Conservation (phyloP, 225 moss, liverwort and hornwort species). For the Polytrichum commune region DNA sequence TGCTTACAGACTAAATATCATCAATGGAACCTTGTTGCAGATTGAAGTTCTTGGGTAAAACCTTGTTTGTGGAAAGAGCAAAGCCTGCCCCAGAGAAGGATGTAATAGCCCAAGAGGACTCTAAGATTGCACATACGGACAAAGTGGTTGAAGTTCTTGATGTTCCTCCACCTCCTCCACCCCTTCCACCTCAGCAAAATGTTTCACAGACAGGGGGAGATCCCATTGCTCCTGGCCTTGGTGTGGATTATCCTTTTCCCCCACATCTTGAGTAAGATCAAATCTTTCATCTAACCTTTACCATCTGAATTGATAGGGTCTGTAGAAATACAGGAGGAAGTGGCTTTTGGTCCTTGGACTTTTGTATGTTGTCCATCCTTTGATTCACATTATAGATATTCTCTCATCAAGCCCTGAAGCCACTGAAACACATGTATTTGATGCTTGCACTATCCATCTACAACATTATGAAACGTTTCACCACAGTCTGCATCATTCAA, state of each 20-base stretch:
- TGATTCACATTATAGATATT: too few species aligned
- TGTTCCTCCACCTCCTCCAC: conserved; percentile 28
- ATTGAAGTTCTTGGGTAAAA: conserved; percentile 50
- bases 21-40: conserved; percentile 12
- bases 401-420: too few species aligned
- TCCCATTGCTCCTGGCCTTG: conserved; percentile 73
- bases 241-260: conserved; percentile 89
- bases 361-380: too few species aligned
- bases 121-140: conserved; percentile 13
- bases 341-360: too few species aligned
- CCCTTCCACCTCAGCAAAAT: conserved; percentile 20
- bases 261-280: conserved; percentile 80
- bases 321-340: too few species aligned
- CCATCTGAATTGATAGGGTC: too few species aligned
- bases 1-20: not conserved
- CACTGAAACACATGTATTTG: too few species aligned
- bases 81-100: conserved; percentile 37
- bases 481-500: too few species aligned
- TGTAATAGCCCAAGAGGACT: conserved; percentile 25
- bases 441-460: too few species aligned
- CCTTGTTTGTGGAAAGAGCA: conserved; percentile 52
- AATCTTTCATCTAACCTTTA: not conserved
- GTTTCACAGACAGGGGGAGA: conserved; percentile 32
- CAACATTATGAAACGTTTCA: too few species aligned
- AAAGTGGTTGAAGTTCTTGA: conserved; percentile 20